Evolutionary conservation across 1,284 basidiomycete genomes (phyloP).

Genomic region (Boletus semigastroideus): DNA sequence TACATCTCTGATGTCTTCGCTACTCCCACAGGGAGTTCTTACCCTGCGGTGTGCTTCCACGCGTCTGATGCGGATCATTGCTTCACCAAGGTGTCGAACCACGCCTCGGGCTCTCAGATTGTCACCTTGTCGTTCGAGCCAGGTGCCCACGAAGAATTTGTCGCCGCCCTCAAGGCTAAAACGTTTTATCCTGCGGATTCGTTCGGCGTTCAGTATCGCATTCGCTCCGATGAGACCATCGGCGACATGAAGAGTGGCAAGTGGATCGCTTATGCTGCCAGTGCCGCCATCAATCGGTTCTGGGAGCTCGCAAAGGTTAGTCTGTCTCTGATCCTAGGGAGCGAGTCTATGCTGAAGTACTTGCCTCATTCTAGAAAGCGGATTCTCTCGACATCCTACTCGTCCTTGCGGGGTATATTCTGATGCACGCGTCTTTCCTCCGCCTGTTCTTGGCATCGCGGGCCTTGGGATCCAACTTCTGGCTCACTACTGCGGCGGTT

Average conservation of each 20-base stretch:
- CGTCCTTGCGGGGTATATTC: constrained; percentile 91
- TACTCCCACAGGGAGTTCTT: constrained; percentile 41
- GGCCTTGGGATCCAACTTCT: constrained; percentile 86
- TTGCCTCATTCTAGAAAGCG: constrained; percentile 61
- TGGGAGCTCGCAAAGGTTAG: constrained; percentile 82
- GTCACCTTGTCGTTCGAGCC: constrained; percentile 62
- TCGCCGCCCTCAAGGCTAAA: constrained; percentile 43
- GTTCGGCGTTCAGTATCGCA: constrained; percentile 42
- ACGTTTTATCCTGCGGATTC: constrained; percentile 37
- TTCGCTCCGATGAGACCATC: constrained; percentile 47
- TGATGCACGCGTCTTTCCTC: constrained; percentile 97
- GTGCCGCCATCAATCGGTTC: constrained; percentile 81
- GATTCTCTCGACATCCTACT: constrained; percentile 96
- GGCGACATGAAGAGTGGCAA: constrained; percentile 71
- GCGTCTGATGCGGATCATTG: constrained; percentile 34
- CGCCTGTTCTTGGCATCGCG: constrained; percentile 86
- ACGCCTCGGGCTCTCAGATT: constrained; percentile 41
- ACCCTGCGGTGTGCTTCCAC: constrained; percentile 38
- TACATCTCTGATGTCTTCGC: constrained; percentile 46
- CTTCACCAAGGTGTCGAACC: constrained; percentile 39
- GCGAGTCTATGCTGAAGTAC: constrained; percentile 5
- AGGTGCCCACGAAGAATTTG: constrained; percentile 50
- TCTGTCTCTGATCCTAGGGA: constrained; percentile 1
- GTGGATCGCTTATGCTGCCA: constrained; percentile 85
- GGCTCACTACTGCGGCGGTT: constrained; percentile 84